A percentile compares a stretch with the other conserved stretches of the same genome.
Evolutionary conservation across 2,329 filamentous ascomycete genomes (phyloP).

Genomic region (Colletotrichum salicis): DNA sequence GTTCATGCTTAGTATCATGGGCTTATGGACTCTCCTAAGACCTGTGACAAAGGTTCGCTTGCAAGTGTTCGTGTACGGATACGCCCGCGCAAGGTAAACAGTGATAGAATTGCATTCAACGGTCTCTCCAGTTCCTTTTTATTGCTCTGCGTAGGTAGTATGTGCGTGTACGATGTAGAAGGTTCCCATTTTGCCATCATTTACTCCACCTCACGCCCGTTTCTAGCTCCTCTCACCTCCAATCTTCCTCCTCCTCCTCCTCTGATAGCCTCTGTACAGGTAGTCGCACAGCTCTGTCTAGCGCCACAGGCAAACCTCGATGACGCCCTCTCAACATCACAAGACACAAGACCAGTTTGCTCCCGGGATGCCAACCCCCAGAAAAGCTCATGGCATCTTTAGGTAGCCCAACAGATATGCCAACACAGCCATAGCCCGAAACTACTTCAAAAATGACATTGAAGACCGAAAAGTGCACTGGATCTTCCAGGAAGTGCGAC

Average conservation of each 20-base stretch:
- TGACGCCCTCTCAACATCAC: constrained; percentile 68
- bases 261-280: constrained; percentile 46
- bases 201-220: neutral
- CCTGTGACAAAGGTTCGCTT: too few relatives aligned
- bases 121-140: too few relatives aligned
- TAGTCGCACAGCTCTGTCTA: constrained; percentile 64
- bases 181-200: neutral
- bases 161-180: too few relatives aligned
- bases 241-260: constrained; percentile 45
- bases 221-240: constrained; percentile 22
- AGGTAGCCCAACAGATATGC: constrained; percentile 67
- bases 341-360: constrained; percentile 67
- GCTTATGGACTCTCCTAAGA: too few relatives aligned
- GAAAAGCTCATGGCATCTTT: constrained; percentile 64
- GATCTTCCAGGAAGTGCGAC: constrained; percentile 61
- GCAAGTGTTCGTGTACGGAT: too few relatives aligned
- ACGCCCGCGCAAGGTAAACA: too few relatives aligned
- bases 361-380: constrained; percentile 63
- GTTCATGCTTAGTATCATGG: too few relatives aligned
- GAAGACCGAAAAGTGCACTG: constrained; percentile 66
- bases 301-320: constrained; percentile 64
- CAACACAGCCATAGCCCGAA: constrained; percentile 70
- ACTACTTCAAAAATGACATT: constrained; percentile 70
- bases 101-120: too few relatives aligned
- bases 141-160: too few relatives aligned